Evolutionary conservation across 257 asterid species (phyloP).

Genomic region (Ocimum tenuiflorum): DNA sequence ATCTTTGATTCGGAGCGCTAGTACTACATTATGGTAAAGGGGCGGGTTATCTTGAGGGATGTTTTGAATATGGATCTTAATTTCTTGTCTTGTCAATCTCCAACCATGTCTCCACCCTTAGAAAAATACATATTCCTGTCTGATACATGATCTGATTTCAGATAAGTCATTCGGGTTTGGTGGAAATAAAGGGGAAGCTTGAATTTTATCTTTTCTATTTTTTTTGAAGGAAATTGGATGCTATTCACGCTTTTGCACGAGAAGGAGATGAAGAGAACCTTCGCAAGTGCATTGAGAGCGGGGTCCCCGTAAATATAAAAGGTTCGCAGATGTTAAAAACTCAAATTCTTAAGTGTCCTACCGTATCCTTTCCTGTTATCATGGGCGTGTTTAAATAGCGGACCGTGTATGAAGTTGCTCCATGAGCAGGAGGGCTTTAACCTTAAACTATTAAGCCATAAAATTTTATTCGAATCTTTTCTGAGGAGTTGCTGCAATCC

Average conservation of each 20-base stretch:
- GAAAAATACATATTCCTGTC: not conserved
- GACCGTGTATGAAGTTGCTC: not conserved
- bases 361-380: too few species aligned
- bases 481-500: not conserved
- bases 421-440: not conserved
- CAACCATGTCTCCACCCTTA: not conserved
- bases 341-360: not conserved
- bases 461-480: not conserved
- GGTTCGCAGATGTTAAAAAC: conserved; percentile 37
- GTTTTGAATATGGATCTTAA: not conserved
- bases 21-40: not conserved
- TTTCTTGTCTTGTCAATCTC: not conserved
- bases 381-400: too few species aligned
- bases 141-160: too few species aligned
- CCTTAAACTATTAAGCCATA: conserved; percentile 7
- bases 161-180: too few species aligned
- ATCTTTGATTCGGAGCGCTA: not conserved
- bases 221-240: conserved; percentile 60
- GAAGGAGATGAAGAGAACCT: conserved; percentile 85
- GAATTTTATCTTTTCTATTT: too few species aligned
- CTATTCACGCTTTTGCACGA: conserved; percentile 77
- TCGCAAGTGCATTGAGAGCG: conserved; percentile 69
- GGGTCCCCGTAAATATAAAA: conserved; percentile 58
- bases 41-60: not conserved
- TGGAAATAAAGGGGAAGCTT: too few species aligned